Conservation (phyloP, 768 basidiomycete genomes). For the Rhizopogon roseolus region DNA sequence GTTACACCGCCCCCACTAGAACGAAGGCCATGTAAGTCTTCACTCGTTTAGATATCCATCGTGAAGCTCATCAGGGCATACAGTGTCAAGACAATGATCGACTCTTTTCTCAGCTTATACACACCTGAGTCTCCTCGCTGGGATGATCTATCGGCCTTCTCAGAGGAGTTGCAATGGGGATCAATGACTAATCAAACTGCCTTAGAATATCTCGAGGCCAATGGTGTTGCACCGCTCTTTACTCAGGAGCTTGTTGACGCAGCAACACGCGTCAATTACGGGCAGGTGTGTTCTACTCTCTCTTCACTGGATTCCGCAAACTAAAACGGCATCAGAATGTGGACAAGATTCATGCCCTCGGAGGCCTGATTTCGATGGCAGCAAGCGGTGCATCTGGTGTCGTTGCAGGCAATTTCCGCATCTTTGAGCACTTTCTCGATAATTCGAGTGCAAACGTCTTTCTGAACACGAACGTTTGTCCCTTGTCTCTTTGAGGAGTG, state of each 20-base stretch:
- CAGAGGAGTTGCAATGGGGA: slow-evolving; percentile 47
- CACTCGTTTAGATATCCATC: not conserved
- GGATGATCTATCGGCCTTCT: slow-evolving; percentile 55
- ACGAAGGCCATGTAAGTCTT: slow-evolving; percentile 49
- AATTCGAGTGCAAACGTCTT: slow-evolving; percentile 64
- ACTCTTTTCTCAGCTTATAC: slow-evolving; percentile 55
- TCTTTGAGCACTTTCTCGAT: slow-evolving; percentile 80
- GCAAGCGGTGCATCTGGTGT: slow-evolving; percentile 62
- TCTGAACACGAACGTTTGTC: slow-evolving; percentile 62
- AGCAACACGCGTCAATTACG: slow-evolving; percentile 81
- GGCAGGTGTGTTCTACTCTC: slow-evolving; percentile 43
- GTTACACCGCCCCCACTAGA: slow-evolving; percentile 52
- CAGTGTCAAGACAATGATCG: slow-evolving; percentile 55
- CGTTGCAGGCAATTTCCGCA: slow-evolving; percentile 74
- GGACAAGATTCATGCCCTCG: slow-evolving; percentile 71
- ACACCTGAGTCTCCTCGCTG: slow-evolving; percentile 49
- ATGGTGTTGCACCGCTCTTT: slow-evolving; percentile 56
- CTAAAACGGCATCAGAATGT: slow-evolving; percentile 42
- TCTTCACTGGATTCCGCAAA: not conserved
- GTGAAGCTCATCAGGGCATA: not conserved
- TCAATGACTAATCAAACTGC: slow-evolving; percentile 46
- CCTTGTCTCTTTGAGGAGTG: not conserved
- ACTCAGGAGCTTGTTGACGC: slow-evolving; percentile 73
- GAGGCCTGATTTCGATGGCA: slow-evolving; percentile 67
- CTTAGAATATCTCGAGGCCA: slow-evolving; percentile 47